Percentiles rank a stretch among this genome's conserved stretches.
Conservation (phyloP, 352 stramenopile genomes). For the Lagenidium sp. region DNA sequence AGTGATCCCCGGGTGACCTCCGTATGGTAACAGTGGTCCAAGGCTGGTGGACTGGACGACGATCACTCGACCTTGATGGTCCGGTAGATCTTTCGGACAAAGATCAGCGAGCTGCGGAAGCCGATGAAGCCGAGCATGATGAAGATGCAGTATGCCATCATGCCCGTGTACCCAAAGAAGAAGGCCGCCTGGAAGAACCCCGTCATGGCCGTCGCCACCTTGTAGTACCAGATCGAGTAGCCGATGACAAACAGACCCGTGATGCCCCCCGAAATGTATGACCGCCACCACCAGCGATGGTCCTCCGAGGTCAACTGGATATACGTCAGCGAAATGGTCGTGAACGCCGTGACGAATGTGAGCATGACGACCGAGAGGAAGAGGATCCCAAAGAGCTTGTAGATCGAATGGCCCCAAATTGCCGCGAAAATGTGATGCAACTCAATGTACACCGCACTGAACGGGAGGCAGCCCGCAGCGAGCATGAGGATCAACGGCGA, state of each 20-base stretch:
- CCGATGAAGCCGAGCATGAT: conserved; percentile 96
- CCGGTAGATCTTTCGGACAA: conserved; percentile 97
- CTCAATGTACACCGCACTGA: conserved; percentile 98
- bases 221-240: conserved; percentile 97
- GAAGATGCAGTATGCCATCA: conserved; percentile 96
- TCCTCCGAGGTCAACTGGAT: conserved; percentile 96
- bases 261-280: conserved; percentile 92
- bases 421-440: conserved; percentile 97
- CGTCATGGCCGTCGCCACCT: conserved; percentile 90
- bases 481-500: conserved; percentile 81
- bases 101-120: conserved; percentile 93
- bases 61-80: conserved; percentile 93
- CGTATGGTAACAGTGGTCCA: too few species aligned
- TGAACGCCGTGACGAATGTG: conserved; percentile 94
- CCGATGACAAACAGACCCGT: conserved; percentile 94
- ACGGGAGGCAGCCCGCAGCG: conserved; percentile 94
- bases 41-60: too few species aligned
- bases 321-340: conserved; percentile 96
- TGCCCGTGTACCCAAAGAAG: conserved; percentile 98
- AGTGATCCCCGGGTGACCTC: too few species aligned
- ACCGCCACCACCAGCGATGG: conserved; percentile 97
- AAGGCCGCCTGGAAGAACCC: conserved; percentile 95
- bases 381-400: conserved; percentile 97
- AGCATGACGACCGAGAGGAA: conserved; percentile 95
- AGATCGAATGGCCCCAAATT: conserved; percentile 98